Evolutionary conservation across 768 basidiomycete species (phyloP).

Genomic region (Goffeauzyma gilvescens): DNA sequence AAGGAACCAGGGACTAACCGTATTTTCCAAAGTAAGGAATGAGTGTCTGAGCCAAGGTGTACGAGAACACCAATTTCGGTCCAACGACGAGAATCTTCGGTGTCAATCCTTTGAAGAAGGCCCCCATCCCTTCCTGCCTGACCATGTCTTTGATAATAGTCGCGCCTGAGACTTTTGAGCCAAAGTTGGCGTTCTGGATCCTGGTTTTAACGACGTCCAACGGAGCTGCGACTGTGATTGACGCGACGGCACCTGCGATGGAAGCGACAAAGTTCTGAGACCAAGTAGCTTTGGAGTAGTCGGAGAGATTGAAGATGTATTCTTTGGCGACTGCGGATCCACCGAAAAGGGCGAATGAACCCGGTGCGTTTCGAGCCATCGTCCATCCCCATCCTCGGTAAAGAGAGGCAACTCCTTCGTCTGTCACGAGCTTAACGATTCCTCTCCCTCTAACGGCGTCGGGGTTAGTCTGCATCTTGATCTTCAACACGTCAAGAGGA

Average conservation of each 20-base stretch:
- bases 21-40: constrained; percentile 82
- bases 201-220: constrained; percentile 87
- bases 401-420: constrained; percentile 65
- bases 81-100: constrained; percentile 97
- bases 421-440: constrained; percentile 66
- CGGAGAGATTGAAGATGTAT: constrained; percentile 65
- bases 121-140: constrained; percentile 60
- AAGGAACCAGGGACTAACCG: constrained; percentile 34
- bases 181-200: constrained; percentile 96
- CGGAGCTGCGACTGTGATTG: constrained; percentile 87
- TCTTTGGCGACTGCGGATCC: constrained; percentile 90
- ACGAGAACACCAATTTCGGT: constrained; percentile 94
- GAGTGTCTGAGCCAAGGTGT: constrained; percentile 85
- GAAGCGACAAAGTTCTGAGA: constrained; percentile 91
- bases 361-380: constrained; percentile 90
- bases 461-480: constrained; percentile 89
- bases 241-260: constrained; percentile 78
- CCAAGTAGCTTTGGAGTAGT: constrained; percentile 93
- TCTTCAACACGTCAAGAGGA: constrained; percentile 89
- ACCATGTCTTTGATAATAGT: constrained; percentile 69
- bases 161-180: constrained; percentile 39
- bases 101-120: constrained; percentile 91
- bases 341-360: constrained; percentile 89
- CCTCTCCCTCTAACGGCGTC: constrained; percentile 94
- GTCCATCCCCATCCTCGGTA: constrained; percentile 99